A percentile compares a stretch with the other conserved stretches of the same genome.
These are phyloP conservation scores for Dendryphion nanum DNA, from an alignment of 2,329 filamentous ascomycete species.

Conservation along the genomic window DNA sequence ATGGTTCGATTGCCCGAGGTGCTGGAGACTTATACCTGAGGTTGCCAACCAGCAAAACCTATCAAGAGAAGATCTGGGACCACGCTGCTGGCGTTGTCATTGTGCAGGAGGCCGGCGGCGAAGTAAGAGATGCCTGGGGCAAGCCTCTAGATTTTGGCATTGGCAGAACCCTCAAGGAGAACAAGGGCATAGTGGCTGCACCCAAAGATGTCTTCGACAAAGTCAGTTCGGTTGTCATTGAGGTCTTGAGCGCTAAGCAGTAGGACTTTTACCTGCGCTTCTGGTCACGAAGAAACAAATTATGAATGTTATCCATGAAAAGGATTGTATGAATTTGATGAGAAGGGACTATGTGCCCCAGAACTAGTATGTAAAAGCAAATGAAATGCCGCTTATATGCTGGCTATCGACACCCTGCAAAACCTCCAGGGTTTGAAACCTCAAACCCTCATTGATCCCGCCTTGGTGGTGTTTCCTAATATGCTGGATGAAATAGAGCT, in stretches of 20 bases:
- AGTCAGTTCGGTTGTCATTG: slow-evolving; percentile 79
- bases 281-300: not conserved
- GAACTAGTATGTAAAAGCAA: too few relatives aligned
- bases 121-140: slow-evolving; percentile 86
- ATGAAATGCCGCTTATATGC: too few relatives aligned
- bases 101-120: slow-evolving; percentile 87
- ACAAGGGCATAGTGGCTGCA: slow-evolving; percentile 92
- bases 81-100: slow-evolving; percentile 94
- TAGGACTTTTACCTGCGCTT: slow-evolving; percentile 4
- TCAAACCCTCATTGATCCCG: too few relatives aligned
- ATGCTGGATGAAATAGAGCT: too few relatives aligned
- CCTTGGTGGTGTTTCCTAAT: too few relatives aligned
- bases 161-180: slow-evolving; percentile 80
- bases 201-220: slow-evolving; percentile 71
- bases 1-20: slow-evolving; percentile 89
- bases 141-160: slow-evolving; percentile 81
- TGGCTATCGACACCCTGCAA: too few relatives aligned
- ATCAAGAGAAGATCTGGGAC: slow-evolving; percentile 99
- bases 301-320: not conserved
- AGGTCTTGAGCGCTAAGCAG: slow-evolving; percentile 58
- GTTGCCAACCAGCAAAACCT: slow-evolving; percentile 78
- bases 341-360: too few relatives aligned
- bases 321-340: too few relatives aligned
- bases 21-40: slow-evolving; percentile 94
- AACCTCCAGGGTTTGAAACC: too few relatives aligned